Evolutionary conservation across 2,329 filamentous ascomycete genomes (phyloP), one percentile per base, ranked within the genome.

Genomic region (Talaromyces sp.): DNA sequence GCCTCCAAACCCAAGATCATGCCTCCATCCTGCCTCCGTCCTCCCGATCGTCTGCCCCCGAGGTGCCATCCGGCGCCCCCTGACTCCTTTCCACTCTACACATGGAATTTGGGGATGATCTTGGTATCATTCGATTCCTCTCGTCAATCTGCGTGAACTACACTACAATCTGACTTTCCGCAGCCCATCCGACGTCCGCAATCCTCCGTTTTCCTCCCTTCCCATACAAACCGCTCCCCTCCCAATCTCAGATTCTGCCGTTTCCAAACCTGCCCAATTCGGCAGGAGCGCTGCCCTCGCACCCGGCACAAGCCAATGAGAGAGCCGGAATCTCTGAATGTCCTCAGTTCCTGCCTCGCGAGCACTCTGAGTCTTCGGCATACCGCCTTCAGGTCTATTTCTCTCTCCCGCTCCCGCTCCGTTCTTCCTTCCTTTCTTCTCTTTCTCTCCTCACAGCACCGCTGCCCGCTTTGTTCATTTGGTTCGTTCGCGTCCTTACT

Each of bases 271-370:
- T 38, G 34, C 22, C 34, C 19, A 27, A 17, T 34, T 27, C 19
- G 56, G 56, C 22, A 58, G 56, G 56, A 40, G 34, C 56, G 56
- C 56, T 38, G 15, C 34, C 56, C 56, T 58, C 34, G 34, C 34
- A 58, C 56, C 34, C 56, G 34, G 34, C 13, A 17, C 56, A 40
- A 22, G 56, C 56, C 56, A 58, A 58, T 58, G 31, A 43, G 17
- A 43, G 27, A 22, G 10, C 19, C 22, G 7, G 17, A 58, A 27
- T 58, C 56, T 38, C 56, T 43, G 31, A 58, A 17, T 27, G 29
- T 13, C 19, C 34, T 38, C 34, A 38, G 56, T 29, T 58, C 56
- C 22, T 58, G 29, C 56, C 56, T 58, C 8, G 13, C n/a, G 56
- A 40, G 34, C 25, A 58, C 31, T 17, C 31, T 31, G 38, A 58